Evolutionary conservation across 192 early-diverging fungal species (phyloP).

Genomic region (Gonapodya prolifera): DNA sequence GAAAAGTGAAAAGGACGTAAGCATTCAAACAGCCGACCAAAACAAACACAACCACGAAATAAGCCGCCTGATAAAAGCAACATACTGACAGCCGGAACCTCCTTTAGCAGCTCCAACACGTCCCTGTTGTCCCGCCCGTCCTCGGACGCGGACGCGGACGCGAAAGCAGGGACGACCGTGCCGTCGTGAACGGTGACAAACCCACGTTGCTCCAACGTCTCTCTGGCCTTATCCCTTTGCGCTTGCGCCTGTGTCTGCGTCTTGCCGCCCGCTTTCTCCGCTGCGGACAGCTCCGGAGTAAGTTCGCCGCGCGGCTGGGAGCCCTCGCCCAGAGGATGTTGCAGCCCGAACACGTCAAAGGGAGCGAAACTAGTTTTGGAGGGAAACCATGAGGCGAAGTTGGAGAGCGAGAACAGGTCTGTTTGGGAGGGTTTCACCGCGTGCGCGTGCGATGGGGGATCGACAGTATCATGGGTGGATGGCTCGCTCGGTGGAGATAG

Average conservation of each 20-base stretch:
- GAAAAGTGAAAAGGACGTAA: neutral
- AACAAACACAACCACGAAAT: neutral
- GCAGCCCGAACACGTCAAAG: neutral
- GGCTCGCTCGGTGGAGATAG: too few species aligned
- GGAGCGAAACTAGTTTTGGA: neutral
- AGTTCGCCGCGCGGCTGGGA: neutral
- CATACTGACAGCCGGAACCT: neutral
- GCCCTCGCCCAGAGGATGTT: neutral
- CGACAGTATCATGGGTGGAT: too few species aligned
- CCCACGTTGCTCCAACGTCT: neutral
- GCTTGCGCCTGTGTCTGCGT: too few species aligned
- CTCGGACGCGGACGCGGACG: too few species aligned
- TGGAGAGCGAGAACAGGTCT: neutral
- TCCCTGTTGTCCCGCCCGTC: neutral
- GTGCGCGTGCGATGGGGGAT: too few species aligned
- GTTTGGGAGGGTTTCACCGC: too few species aligned
- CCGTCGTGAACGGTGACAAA: neutral
- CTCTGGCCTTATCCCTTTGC: neutral
- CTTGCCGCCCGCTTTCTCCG: too few species aligned
- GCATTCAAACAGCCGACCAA: neutral
- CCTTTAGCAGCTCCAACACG: neutral
- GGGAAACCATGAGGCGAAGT: neutral
- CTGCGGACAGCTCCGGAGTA: too few species aligned
- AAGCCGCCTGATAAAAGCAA: too few species aligned
- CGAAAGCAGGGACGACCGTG: too few species aligned